Percentiles rank a stretch among this genome's conserved stretches.
phyloP scores from a whole-genome alignment of 2,329 filamentous ascomycete genomes.

The Colletotrichum tabaci region DNA sequence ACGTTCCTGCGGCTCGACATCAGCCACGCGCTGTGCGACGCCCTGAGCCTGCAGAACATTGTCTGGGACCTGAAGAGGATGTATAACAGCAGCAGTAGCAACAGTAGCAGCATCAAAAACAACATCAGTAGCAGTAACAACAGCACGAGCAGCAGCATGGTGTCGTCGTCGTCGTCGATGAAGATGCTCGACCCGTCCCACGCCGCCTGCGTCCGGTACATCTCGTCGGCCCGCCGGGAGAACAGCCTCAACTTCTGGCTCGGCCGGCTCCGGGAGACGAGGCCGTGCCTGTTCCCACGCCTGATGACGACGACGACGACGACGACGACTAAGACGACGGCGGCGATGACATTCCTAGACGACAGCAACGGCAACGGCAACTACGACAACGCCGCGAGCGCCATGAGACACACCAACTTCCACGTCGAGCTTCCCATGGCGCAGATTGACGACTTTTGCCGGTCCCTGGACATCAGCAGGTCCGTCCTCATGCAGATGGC shows the following conservation, averaged over 20 bases:
- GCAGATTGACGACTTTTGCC: conserved; percentile 61
- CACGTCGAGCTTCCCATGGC: conserved; percentile 58
- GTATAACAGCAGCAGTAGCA: conserved; percentile 56
- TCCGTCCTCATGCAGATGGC: conserved; percentile 70
- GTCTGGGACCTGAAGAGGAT: conserved; percentile 62
- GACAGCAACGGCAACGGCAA: too few species aligned
- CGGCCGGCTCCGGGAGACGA: conserved; percentile 54
- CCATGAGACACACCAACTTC: conserved; percentile 55
- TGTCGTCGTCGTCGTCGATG: conserved; percentile 46
- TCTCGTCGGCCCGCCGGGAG: conserved; percentile 51
- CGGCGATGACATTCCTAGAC: too few species aligned
- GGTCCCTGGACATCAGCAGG: conserved; percentile 57
- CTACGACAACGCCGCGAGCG: conserved; percentile 29
- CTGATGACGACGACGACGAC: conserved; percentile 46
- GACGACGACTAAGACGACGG: too few species aligned
- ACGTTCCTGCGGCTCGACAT: conserved; percentile 66
- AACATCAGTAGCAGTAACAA: too few species aligned
- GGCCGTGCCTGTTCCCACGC: conserved; percentile 63
- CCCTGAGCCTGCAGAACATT: conserved; percentile 60
- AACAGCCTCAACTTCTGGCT: conserved; percentile 63
- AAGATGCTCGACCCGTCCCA: conserved; percentile 53
- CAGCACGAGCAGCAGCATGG: too few species aligned
- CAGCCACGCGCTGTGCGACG: conserved; percentile 66
- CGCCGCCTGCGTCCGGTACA: conserved; percentile 56
- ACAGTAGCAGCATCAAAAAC: conserved; percentile 49